Evolutionary conservation across 73 alveolate species (phyloP).

Genomic region (Symbiodinium pilosum): DNA sequence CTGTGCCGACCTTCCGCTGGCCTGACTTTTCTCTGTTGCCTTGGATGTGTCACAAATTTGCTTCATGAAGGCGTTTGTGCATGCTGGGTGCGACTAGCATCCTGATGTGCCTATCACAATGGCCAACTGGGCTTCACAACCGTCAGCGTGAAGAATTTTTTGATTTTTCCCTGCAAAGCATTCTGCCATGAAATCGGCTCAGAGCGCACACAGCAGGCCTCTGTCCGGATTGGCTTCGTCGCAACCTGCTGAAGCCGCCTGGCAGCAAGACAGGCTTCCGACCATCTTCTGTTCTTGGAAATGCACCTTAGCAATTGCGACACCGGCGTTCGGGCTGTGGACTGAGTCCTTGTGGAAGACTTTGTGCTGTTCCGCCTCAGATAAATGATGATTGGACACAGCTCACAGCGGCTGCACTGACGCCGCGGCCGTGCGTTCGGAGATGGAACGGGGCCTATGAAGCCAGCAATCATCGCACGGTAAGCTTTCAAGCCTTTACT

Average conservation of each 20-base stretch:
- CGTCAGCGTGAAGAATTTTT: neutral
- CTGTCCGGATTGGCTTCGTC: neutral
- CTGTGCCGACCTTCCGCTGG: no score
- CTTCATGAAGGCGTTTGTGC: no score
- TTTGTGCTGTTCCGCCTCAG: neutral
- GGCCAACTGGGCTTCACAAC: neutral
- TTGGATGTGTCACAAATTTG: no score
- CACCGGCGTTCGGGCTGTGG: neutral
- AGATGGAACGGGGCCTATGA: neutral
- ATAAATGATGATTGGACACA: neutral
- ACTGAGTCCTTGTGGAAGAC: neutral
- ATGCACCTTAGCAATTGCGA: neutral
- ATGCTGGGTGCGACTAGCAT: no score
- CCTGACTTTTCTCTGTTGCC: neutral
- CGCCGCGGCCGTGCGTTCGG: neutral
- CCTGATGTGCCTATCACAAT: no score
- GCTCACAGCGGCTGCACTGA: neutral
- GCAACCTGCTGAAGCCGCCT: slow-evolving; percentile 10
- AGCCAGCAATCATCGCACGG: neutral
- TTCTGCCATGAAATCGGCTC: no score
- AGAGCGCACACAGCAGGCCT: neutral
- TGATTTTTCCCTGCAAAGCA: neutral
- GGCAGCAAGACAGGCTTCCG: neutral
- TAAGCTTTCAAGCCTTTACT: no score
- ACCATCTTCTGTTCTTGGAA: no score